Evolutionary conservation across 2,329 filamentous ascomycete genomes (phyloP).

Genomic region (Epichloe glyceriae): DNA sequence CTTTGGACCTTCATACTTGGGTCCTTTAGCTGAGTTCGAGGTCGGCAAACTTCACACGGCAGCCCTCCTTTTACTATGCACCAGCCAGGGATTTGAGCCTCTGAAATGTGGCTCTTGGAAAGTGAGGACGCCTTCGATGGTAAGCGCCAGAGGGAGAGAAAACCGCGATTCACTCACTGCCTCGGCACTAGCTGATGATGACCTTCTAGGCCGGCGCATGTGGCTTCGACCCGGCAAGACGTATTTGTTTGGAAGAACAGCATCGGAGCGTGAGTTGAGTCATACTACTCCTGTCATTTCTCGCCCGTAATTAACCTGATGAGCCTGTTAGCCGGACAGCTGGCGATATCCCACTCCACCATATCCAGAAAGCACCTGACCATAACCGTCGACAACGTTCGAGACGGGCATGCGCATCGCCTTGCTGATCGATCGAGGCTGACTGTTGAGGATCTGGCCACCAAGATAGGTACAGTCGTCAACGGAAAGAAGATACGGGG

Average conservation of each 20-base stretch:
- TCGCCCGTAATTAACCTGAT: not conserved
- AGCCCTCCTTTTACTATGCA: not conserved
- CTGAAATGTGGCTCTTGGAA: slow-evolving; percentile 52
- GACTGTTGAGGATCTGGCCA: slow-evolving; percentile 65
- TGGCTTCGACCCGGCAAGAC: slow-evolving; percentile 80
- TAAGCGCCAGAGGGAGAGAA: slow-evolving; percentile 9
- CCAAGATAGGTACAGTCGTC: slow-evolving; percentile 70
- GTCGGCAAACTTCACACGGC: not conserved
- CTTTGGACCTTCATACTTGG: not conserved
- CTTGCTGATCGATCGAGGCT: slow-evolving; percentile 54
- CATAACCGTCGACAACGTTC: slow-evolving; percentile 55
- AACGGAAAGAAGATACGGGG: slow-evolving; percentile 61
- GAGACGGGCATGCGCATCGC: slow-evolving; percentile 51
- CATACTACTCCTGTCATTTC: not conserved
- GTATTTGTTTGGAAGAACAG: slow-evolving; percentile 75
- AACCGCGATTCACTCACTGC: not conserved
- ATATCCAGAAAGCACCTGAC: slow-evolving; percentile 84
- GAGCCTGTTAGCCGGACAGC: slow-evolving; percentile 40
- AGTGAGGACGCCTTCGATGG: slow-evolving; percentile 41
- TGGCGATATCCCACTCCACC: slow-evolving; percentile 63
- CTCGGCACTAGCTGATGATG: slow-evolving; percentile 3
- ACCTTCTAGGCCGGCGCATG: slow-evolving; percentile 35
- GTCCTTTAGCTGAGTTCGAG: not conserved
- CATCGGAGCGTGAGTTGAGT: slow-evolving; percentile 41
- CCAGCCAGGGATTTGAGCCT: not conserved